These are phyloP conservation scores for Microsporum audouinii DNA, from an alignment of 2,329 filamentous ascomycete species.

Conservation along the genomic window DNA sequence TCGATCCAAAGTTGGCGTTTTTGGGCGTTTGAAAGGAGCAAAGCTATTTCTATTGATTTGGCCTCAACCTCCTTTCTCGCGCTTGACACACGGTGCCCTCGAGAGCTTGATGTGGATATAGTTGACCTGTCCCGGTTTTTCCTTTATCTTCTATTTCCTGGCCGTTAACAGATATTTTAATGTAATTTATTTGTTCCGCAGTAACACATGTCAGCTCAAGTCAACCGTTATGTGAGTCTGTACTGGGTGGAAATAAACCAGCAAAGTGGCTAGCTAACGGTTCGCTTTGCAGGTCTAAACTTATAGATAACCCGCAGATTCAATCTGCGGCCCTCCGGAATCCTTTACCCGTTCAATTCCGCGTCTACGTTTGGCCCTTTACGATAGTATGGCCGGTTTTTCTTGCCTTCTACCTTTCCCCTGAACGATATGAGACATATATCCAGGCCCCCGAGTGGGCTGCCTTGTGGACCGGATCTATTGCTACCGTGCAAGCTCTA, in stretches of 20 bases:
- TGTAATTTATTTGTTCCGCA: background rate
- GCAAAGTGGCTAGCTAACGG: background rate
- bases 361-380: conserved; percentile 90
- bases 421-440: conserved; percentile 77
- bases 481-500: conserved; percentile 77
- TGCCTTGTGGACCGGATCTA: conserved; percentile 81
- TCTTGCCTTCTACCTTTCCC: conserved; percentile 71
- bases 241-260: no score
- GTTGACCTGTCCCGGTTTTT: background rate
- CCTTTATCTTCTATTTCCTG: background rate
- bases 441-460: conserved; percentile 97
- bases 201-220: background rate
- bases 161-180: conserved; percentile 2
- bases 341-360: conserved; percentile 66
- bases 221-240: background rate
- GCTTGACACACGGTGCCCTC: background rate
- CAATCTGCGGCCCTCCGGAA: conserved; percentile 77
- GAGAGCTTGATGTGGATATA: background rate
- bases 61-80: background rate
- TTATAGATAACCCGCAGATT: conserved; percentile 89
- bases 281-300: conserved; percentile 50
- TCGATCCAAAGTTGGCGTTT: background rate
- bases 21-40: background rate
- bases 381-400: conserved; percentile 84
- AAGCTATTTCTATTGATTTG: background rate